phyloP scores from a whole-genome alignment of 225 moss, liverwort and hornwort genomes.

The Rhytidiadelphus loreus region DNA sequence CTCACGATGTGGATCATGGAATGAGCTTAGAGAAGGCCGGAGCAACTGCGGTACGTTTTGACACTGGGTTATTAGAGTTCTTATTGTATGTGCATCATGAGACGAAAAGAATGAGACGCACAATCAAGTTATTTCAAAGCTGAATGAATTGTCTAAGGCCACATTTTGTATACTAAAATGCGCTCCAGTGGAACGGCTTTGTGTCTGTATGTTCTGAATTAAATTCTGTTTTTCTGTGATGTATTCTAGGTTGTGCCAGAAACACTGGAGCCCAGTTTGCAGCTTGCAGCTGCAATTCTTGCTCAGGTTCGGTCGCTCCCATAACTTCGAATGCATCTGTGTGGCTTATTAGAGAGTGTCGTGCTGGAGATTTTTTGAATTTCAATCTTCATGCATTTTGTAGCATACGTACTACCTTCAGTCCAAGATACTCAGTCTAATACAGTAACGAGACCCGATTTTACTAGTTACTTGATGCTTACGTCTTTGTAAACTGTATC shows the following conservation, averaged over 20 bases:
- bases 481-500: background rate
- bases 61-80: background rate
- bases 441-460: background rate
- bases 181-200: background rate
- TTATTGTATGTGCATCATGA: background rate
- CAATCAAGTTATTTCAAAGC: background rate
- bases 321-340: background rate
- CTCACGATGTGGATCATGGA: conserved; percentile 99
- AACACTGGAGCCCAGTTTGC: conserved; percentile 96
- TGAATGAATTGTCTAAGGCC: background rate
- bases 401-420: background rate
- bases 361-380: background rate
- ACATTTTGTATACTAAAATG: background rate
- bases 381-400: background rate
- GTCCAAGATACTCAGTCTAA: background rate
- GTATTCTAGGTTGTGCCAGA: conserved; percentile 79
- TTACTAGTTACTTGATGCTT: background rate
- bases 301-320: conserved; percentile 52
- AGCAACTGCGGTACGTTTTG: conserved; percentile 79
- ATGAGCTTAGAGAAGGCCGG: conserved; percentile 98
- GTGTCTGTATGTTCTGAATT: background rate
- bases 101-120: background rate
- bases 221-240: background rate
- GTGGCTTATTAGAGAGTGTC: background rate
- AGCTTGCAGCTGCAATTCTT: conserved; percentile 97